Conservation (phyloP, 345 rosid genomes). For the Firmiana major region DNA sequence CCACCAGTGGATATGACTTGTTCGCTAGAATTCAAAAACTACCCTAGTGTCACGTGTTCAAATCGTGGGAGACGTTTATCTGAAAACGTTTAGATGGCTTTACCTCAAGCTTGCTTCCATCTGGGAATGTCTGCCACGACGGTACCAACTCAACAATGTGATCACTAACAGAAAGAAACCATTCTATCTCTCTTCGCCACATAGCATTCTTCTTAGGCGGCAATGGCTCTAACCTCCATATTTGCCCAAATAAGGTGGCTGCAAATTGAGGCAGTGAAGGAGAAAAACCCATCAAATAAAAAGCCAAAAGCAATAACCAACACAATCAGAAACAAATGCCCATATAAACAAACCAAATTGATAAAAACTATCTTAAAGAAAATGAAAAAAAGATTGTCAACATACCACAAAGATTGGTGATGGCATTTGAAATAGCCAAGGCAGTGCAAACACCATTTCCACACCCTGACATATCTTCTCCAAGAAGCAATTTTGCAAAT, state of each 20-base stretch:
- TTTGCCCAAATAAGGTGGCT: constrained; percentile 96
- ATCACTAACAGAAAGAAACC: constrained; percentile 89
- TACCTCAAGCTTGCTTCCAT: constrained; percentile 96
- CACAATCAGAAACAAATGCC: neutral
- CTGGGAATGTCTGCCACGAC: constrained; percentile 93
- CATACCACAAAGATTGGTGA: constrained; percentile 95
- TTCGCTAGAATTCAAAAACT: neutral
- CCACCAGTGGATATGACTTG: neutral
- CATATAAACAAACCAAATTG: neutral
- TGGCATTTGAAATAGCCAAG: constrained; percentile 90
- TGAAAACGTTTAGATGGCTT: neutral
- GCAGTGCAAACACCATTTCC: constrained; percentile 97
- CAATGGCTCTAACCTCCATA: constrained; percentile 90
- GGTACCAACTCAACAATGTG: constrained; percentile 96
- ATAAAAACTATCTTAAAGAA: neutral
- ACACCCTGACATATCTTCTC: constrained; percentile 98
- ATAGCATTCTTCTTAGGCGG: constrained; percentile 77
- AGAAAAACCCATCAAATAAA: constrained; percentile 13
- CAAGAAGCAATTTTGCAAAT: constrained; percentile 88
- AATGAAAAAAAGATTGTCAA: neutral
- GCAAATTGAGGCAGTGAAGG: constrained; percentile 3
- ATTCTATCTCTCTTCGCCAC: constrained; percentile 98
- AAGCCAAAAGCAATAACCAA: neutral
- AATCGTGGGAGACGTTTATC: neutral
- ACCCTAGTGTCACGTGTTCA: neutral